Evolutionary conservation across 805 yeast species (phyloP), one percentile per base, ranked within the genome.

Genomic region (Barnettozyma siamensis): DNA sequence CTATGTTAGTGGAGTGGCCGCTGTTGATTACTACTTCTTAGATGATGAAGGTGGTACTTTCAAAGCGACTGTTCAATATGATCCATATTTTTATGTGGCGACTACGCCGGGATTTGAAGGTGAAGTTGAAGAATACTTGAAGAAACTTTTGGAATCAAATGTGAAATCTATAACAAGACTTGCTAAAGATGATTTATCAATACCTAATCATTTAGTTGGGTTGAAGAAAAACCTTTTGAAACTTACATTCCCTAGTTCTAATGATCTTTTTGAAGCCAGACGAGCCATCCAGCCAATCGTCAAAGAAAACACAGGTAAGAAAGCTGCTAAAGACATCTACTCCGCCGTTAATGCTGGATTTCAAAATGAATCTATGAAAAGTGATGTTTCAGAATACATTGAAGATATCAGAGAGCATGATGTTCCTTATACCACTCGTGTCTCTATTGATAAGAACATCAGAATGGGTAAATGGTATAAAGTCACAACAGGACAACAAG

Each of bases 41-140:
- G 98, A 89, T 59, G 96, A 87, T 54, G 97, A 89, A 59, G 99
- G 99, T 36, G 99, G 97, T 7, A 78, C 85, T 33, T 93, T 94
- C 68, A 93, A 91, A 58, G 81, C 88, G 4, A 83, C 95, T 1
- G 63, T 86, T 12, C 83, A 75, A 43, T 86, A 76, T 57, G 88
- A 87, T 51, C 99, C 99, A 0, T 93, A 93, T 60, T 85, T 93
- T 55, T 75, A 83, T 38, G 64, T 93, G 10, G 70, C 78, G 3
- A 77, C 87, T 48, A 67, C 74, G n/a, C 74, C 74, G 1, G 77
- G 78, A 5, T 61, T 59, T 44, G 70, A 64, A 38, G 55, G 63
- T 3, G 97, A 86, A 48, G 87, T 88, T 4, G 98, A 93, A 61
- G 99, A 93, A 55, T 83, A 75, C 58, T 50, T 88, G 40, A 76